Base-by-base conservation (phyloP, 352 stramenopile species). In the Phytophthora meadii region DNA sequence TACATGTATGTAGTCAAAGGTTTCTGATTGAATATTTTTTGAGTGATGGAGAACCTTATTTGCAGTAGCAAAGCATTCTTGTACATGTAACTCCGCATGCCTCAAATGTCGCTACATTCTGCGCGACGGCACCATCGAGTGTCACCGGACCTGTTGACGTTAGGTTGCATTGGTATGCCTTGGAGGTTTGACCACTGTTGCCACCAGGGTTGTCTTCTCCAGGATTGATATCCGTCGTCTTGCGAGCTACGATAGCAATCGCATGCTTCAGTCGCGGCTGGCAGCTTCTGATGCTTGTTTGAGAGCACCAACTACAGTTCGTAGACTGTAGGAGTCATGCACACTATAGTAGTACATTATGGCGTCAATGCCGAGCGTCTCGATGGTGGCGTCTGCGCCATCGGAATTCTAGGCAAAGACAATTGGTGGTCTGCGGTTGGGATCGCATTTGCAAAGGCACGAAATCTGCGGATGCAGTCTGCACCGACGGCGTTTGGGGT, bases 351-450 rank as follows among this genome's bases (percentile, higher is more conserved):
- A 32, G 27, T 30, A 30, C 27, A 30, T 0, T 30, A 30, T 2
- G 2, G 7, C 27, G 30, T 36, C 30, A 10, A 30, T 19, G n/a
- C n/a, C n/a, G n/a, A 41, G 22, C 49, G 58, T 15, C 11, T n/a
- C n/a, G n/a, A n/a, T n/a, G n/a, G n/a, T n/a, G n/a, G n/a, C n/a
- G 11, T 41, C 40, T 4, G 9, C 1, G 52, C 39, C 52, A 51
- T 46, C 15, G 30, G 15, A 49, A 51, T 49, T 22, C 19, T 17
- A 53, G 3, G 24, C 45, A 61, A 27, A 48, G 50, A 67, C 50
- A 49, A 51, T n/a, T 54, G 45, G 24, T 46, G 46, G 28, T 19
- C n/a, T 36, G 22, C 54, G 52, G 27, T 15, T 61, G 54, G 44
- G 49, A 15, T 19, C n/a, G 22, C 37, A 34, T 48, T 25, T 7